Evolutionary conservation across 331 rosid genomes (phyloP), one percentile per base, ranked within the genome.

Genomic region (Stylosanthes scabra): DNA sequence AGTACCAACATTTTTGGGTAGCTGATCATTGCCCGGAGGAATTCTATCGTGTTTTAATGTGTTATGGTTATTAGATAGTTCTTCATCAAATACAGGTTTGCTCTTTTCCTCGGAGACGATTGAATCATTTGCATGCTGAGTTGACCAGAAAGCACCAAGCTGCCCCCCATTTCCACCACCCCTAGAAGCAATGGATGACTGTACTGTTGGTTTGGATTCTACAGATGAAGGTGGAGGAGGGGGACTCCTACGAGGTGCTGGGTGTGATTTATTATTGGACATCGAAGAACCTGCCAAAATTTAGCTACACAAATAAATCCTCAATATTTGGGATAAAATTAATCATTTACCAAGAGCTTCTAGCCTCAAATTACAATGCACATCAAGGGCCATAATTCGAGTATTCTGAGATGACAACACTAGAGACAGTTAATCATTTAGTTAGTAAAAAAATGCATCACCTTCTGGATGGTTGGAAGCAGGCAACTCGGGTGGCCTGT

Each of bases 61-160:
- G 50, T 68, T 56, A 28, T 74, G 76, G 70, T 78, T 86, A 74
- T 82, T 71, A 56, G 85, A 66, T 50, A 88, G 80, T 60, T 91
- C 98, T 73, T 88, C 96, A 63, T 91, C 97, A 79, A 85, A 90
- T 75, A 80, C 46, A 39, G 87, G 85, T 54, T 73, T 76, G 31
- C 80, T 71, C 77, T 82, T 70, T 59, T 84, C 93, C 70, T 83
- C 86, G 11, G 72, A 59, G 29, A 61, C 68, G 71, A 60, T 67
- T 28, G 95, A 74, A 27, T 83, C 84, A 68, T 80, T 79, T 28
- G 90, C 97, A 74, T 93, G 98, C 80, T 78, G 83, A 55, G 91
- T 82, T 71, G 95, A 88, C 97, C 98, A 91, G 87, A 91, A 93
- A 45, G 93, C 94, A 61, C 98, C 97, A 79, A 91, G 85, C 70